phyloP scores from a whole-genome alignment of 345 rosid genomes.

The Acer yangbiense region DNA sequence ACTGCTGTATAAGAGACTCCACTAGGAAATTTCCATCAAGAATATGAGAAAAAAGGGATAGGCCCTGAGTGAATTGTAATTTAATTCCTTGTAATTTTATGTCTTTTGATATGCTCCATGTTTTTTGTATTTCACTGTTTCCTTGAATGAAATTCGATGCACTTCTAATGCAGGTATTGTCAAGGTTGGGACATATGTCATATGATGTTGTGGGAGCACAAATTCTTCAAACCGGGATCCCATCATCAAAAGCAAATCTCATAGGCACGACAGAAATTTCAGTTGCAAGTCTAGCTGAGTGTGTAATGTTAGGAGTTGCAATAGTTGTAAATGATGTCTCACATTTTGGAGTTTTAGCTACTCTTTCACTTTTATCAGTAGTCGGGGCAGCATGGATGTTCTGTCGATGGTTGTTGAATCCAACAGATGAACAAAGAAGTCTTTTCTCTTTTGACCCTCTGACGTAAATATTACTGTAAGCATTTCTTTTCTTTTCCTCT shows the following conservation, averaged over 20 bases:
- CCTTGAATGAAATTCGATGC: not conserved
- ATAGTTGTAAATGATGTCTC: conserved; percentile 82
- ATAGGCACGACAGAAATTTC: conserved; percentile 89
- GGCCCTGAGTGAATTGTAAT: too few relatives aligned
- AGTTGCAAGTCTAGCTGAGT: conserved; percentile 89
- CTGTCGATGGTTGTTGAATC: conserved; percentile 81
- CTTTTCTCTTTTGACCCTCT: conserved; percentile 58
- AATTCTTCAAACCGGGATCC: conserved; percentile 94
- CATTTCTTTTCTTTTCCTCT: not conserved
- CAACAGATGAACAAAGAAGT: conserved; percentile 80
- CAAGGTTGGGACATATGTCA: conserved; percentile 94
- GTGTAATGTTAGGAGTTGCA: conserved; percentile 84
- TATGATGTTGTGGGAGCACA: conserved; percentile 86
- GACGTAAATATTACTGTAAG: conserved; percentile 20
- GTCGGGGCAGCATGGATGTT: conserved; percentile 87
- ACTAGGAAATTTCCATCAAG: too few relatives aligned
- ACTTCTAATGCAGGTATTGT: conserved; percentile 56
- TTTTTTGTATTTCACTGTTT: not conserved
- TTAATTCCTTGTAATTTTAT: too few relatives aligned
- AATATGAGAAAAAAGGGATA: too few relatives aligned
- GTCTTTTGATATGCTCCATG: too few relatives aligned
- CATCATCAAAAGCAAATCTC: conserved; percentile 90
- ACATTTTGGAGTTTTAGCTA: conserved; percentile 72
- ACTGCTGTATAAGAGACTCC: too few relatives aligned
- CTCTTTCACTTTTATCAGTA: conserved; percentile 78